Evolutionary conservation across 495 filamentous ascomycete genomes (phyloP).

Genomic region (Physcia stellaris): DNA sequence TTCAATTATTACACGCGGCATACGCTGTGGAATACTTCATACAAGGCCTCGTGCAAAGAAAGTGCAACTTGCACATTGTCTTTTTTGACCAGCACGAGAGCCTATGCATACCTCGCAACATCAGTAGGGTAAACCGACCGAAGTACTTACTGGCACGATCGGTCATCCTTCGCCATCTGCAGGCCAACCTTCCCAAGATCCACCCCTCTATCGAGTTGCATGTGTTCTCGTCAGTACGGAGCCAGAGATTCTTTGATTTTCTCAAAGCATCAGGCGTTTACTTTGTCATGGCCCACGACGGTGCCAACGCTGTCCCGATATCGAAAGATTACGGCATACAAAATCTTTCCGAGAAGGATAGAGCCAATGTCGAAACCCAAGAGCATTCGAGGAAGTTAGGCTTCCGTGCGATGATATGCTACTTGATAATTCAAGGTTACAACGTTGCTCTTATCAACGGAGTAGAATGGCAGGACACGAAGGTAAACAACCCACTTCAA

Average conservation of each 20-base stretch:
- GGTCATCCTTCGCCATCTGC: conserved; percentile 50
- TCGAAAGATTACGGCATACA: neutral
- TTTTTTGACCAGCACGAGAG: conserved; percentile 45
- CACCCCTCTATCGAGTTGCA: conserved; percentile 25
- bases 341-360: conserved; percentile 9
- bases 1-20: conserved; percentile 58
- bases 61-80: conserved; percentile 54
- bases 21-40: conserved; percentile 55
- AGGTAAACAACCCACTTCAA: conserved; percentile 24
- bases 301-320: conserved; percentile 17
- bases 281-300: conserved; percentile 61
- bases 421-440: conserved; percentile 32
- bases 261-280: conserved; percentile 36
- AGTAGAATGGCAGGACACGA: conserved; percentile 45
- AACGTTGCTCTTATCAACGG: conserved; percentile 47
- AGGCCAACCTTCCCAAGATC: conserved; percentile 15
- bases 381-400: conserved; percentile 15
- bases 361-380: conserved; percentile 2
- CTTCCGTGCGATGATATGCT: conserved; percentile 34
- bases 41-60: conserved; percentile 38
- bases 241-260: conserved; percentile 37
- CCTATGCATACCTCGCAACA: conserved; percentile 30
- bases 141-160: conserved; percentile 49
- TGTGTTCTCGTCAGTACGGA: conserved; percentile 31
- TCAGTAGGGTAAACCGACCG: conserved; percentile 6